phyloP scores from a whole-genome alignment of 306 rosid genomes.

The Erythrophleum fordii region DNA sequence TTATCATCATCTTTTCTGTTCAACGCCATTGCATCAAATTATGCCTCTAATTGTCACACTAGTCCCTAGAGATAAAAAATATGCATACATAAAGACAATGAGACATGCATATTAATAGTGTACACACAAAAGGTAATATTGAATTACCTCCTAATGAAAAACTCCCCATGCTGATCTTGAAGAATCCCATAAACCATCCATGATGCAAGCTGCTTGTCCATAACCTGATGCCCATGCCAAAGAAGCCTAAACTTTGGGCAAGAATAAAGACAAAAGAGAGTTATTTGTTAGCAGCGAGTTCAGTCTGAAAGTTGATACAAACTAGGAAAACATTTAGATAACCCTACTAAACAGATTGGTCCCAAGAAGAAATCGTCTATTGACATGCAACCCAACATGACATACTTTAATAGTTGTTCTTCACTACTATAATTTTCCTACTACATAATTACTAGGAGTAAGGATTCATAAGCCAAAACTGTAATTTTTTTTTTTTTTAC shows the following conservation, averaged over 20 bases:
- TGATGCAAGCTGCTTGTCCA: conserved; percentile 95
- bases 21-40: background rate
- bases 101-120: background rate
- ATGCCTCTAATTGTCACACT: conserved; percentile 20
- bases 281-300: background rate
- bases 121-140: conserved; percentile 22
- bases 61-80: background rate
- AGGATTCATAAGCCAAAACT: background rate
- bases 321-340: background rate
- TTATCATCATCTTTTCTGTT: conserved; percentile 14
- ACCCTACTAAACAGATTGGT: background rate
- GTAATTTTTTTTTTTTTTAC: background rate
- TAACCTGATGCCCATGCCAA: conserved; percentile 97
- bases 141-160: conserved; percentile 81
- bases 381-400: conserved; percentile 25
- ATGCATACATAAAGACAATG: background rate
- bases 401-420: background rate
- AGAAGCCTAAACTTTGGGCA: conserved; percentile 89
- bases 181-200: conserved; percentile 98
- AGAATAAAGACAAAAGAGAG: conserved; percentile 23
- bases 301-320: conserved; percentile 1
- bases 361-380: conserved; percentile 2
- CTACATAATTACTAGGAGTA: background rate
- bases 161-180: conserved; percentile 90
- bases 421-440: background rate